Base-by-base conservation (phyloP, 2,329 filamentous ascomycete genomes). In the Trichoderma semiorbis region DNA sequence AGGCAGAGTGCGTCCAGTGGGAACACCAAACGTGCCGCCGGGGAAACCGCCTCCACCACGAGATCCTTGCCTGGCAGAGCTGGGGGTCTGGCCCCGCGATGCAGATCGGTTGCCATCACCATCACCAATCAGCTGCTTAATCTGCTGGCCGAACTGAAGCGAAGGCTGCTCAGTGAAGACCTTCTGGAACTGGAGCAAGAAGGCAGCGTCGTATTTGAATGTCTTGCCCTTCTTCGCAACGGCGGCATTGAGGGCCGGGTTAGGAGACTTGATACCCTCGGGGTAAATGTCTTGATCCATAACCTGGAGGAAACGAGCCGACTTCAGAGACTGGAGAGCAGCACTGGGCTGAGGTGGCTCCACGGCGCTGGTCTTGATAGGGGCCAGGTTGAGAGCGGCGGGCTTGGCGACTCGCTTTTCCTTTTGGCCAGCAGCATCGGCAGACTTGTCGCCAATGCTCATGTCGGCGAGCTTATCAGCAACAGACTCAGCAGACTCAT, bases 141-240 rank as follows among this genome's bases (percentile, higher is more conserved):
- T 91, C 78, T 96, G 95, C 75, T 91, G 87, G 79, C 97, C 93
- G 89, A 97, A 99, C 79, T 98, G 95, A 57, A 95, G 83, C 0
- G 94, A 97, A 16, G 96, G 96, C 84, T 98, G 97, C 85, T 99
- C 96, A 74, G 94, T 97, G 84, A 98, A 99, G 24, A 97, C 94
- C 77, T 89, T 89, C 84, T 98, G 93, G 87, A 99, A 99, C 80
- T 99, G 96, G 34, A 99, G 87, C 83, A 99, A 85, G 86, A 99
- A 99, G 77, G 92, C 91, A 78, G 95, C 93, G 83, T 98, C 94
- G 82, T 99, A 99, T 81, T 97, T 95, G 85, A 97, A 97, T 55
- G 90, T 91, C 81, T 90, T 92, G 73, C 90, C 90, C 84, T 95
- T 95, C 81, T 92, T 93, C 39, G 89, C 87, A 32, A 93, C 92